Evolutionary conservation across 2,329 filamentous ascomycete species (phyloP).

Genomic region (Aspergillus pseudoviridinutans): DNA sequence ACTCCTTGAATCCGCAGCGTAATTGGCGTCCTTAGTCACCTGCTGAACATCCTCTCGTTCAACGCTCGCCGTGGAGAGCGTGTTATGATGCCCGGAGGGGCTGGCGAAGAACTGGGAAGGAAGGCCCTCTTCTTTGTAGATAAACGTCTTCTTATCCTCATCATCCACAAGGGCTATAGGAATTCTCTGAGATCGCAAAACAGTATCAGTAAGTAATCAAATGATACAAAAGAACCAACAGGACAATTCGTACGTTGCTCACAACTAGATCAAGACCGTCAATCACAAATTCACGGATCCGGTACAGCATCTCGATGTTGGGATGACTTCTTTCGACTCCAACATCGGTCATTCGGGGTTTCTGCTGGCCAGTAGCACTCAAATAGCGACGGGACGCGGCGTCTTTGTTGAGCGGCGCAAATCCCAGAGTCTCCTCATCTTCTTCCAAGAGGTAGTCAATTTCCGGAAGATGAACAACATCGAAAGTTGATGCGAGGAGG

Average conservation of each 20-base stretch:
- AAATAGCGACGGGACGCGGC: conserved; percentile 52
- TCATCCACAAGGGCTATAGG: conserved; percentile 47
- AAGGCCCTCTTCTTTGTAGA: conserved; percentile 51
- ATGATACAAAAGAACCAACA: conserved; percentile 1
- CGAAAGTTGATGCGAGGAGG: conserved; percentile 56
- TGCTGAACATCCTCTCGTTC: conserved; percentile 38
- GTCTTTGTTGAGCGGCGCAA: conserved; percentile 55
- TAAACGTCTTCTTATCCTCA: conserved; percentile 44
- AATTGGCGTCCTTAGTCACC: conserved; percentile 21
- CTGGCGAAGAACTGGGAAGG: conserved; percentile 49
- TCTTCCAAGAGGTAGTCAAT: conserved; percentile 64
- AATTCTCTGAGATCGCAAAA: conserved; percentile 35
- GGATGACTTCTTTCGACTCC: conserved; percentile 51
- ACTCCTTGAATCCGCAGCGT: conserved; percentile 27
- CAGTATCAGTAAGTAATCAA: conserved; percentile 15
- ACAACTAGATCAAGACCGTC: conserved; percentile 58
- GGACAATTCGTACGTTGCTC: conserved; percentile 35
- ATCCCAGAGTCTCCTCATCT: conserved; percentile 63
- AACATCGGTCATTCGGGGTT: conserved; percentile 51
- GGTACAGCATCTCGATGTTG: conserved; percentile 63
- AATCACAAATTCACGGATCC: conserved; percentile 59
- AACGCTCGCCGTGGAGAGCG: conserved; percentile 38
- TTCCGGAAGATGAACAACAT: conserved; percentile 52
- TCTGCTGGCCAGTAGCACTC: conserved; percentile 41
- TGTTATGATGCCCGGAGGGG: conserved; percentile 39